Percentiles rank a stretch among this genome's conserved stretches.
phyloP scores from a whole-genome alignment of 2,329 filamentous ascomycete genomes.

The Ophiosphaerella narmari region DNA sequence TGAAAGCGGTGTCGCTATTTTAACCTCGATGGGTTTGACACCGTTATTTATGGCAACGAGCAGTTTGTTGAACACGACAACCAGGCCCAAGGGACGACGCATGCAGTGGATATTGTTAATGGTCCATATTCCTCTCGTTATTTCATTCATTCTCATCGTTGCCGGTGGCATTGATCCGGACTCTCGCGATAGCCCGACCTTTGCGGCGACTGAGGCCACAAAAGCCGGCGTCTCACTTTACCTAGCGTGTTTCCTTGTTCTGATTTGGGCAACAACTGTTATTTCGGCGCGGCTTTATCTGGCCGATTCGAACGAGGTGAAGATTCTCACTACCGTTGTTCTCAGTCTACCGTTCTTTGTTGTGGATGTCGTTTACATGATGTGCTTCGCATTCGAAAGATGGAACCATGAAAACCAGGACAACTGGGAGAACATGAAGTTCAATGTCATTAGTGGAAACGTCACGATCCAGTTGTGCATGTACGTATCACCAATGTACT shows the following conservation, averaged over 20 bases:
- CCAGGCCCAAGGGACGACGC: constrained; percentile 40
- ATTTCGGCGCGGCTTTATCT: constrained; percentile 43
- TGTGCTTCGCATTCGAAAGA: constrained; percentile 43
- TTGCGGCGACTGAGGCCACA: constrained; percentile 40
- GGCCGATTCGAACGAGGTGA: constrained; percentile 37
- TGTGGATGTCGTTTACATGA: constrained; percentile 45
- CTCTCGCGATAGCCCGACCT: constrained; percentile 36
- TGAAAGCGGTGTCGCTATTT: constrained; percentile 41
- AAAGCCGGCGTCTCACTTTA: constrained; percentile 43
- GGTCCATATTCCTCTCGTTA: constrained; percentile 37
- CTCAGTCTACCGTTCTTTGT: constrained; percentile 43
- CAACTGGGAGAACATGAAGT: constrained; percentile 21
- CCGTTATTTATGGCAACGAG: constrained; percentile 43
- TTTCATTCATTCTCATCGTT: constrained; percentile 43
- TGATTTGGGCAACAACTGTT: constrained; percentile 43
- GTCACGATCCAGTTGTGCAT: constrained; percentile 44
- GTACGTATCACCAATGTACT: constrained; percentile 22
- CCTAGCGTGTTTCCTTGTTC: constrained; percentile 38
- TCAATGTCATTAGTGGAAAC: constrained; percentile 43
- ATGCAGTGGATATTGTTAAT: constrained; percentile 46
- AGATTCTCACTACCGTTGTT: constrained; percentile 43
- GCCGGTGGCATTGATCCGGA: constrained; percentile 43
- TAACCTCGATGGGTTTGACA: constrained; percentile 43
- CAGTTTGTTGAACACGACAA: constrained; percentile 40
- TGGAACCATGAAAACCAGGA: constrained; percentile 15